phyloP scores from a whole-genome alignment of 257 asterid genomes.

The Dorcoceras hygrometricum region DNA sequence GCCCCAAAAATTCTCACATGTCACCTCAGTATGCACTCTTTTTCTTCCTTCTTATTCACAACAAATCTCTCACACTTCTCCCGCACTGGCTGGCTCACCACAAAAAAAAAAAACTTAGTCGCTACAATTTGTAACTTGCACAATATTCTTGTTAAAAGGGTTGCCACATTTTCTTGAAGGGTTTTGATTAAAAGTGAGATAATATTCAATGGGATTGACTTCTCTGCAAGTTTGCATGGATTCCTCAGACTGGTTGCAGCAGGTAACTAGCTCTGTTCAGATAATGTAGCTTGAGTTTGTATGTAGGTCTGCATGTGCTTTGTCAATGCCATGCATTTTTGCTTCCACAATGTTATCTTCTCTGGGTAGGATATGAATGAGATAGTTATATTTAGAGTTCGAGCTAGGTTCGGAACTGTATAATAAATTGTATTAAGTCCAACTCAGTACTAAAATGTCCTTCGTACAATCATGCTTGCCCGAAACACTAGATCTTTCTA shows the following conservation, averaged over 20 bases:
- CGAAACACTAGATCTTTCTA: too few species aligned
- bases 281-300: not conserved
- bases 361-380: too few species aligned
- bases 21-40: not conserved
- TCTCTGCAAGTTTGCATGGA: slow-evolving; percentile 19
- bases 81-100: not conserved
- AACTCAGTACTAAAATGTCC: not conserved
- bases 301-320: not conserved
- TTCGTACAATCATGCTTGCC: too few species aligned
- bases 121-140: too few species aligned
- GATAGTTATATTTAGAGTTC: too few species aligned
- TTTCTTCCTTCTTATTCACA: slow-evolving; percentile 16
- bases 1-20: slow-evolving; percentile 2
- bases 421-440: not conserved
- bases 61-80: not conserved
- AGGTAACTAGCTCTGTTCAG: not conserved
- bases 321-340: not conserved
- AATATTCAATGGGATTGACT: not conserved
- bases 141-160: too few species aligned
- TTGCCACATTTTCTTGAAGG: not conserved
- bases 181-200: not conserved
- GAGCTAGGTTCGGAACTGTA: not conserved
- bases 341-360: not conserved
- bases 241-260: slow-evolving; percentile 14
- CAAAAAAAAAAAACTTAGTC: too few species aligned